Evolutionary conservation across 805 yeast genomes (phyloP).

Genomic region (Jamesozyma piceae): DNA sequence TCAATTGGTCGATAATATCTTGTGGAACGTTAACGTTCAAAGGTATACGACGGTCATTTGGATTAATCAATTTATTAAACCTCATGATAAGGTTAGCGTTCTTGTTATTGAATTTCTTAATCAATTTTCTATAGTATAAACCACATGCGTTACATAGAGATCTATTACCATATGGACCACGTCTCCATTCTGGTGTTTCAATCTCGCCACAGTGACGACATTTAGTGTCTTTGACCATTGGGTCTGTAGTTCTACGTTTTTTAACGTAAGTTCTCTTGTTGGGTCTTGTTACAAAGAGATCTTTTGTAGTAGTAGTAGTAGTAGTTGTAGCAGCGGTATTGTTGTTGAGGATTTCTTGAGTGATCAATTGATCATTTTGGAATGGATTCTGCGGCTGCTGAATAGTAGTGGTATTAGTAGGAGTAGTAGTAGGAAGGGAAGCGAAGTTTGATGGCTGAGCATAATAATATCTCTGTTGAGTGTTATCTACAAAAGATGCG

Average conservation of each 20-base stretch:
- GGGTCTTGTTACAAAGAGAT: not conserved
- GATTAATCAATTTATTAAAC: slow-evolving; percentile 19
- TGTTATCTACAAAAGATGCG: too few relatives aligned
- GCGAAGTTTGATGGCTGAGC: not conserved
- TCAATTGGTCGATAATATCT: slow-evolving; percentile 12
- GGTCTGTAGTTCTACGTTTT: slow-evolving; percentile 3
- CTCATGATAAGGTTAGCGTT: slow-evolving; percentile 27
- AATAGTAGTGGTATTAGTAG: too few relatives aligned
- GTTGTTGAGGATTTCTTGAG: too few relatives aligned
- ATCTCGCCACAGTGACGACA: slow-evolving; percentile 67
- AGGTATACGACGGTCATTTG: slow-evolving; percentile 28
- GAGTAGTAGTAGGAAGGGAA: not conserved
- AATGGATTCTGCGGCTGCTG: not conserved
- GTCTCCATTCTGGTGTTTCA: slow-evolving; percentile 88
- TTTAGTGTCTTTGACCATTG: not conserved
- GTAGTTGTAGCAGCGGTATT: not conserved
- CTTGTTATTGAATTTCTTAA: slow-evolving; percentile 30
- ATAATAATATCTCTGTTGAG: not conserved
- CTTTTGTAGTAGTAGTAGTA: too few relatives aligned
- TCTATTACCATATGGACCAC: slow-evolving; percentile 78
- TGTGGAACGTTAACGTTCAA: slow-evolving; percentile 18
- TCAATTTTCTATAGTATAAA: slow-evolving; percentile 55
- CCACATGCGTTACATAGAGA: slow-evolving; percentile 94
- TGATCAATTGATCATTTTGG: not conserved
- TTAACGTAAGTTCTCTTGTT: not conserved